Percentiles rank a stretch among this genome's conserved stretches.
phyloP scores from a whole-genome alignment of 1,139 yeast species.

The Yamadazyma pseudoaaseri region DNA sequence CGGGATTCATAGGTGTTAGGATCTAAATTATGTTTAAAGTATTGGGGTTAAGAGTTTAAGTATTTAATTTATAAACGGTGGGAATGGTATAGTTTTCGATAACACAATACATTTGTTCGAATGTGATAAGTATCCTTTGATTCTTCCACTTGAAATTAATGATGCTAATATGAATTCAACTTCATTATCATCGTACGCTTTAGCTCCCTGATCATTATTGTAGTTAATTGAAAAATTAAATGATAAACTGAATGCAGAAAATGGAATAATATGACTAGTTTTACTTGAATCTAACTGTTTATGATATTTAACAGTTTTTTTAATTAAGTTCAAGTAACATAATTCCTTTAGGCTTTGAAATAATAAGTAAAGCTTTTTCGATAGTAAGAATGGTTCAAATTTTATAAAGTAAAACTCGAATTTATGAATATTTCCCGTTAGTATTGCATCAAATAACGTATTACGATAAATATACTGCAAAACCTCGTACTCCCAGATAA shows the following conservation, averaged over 20 bases:
- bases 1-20: too few species aligned
- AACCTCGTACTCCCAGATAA: conserved; percentile 47
- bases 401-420: conserved; percentile 46
- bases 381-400: conserved; percentile 53
- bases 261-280: conserved; percentile 40
- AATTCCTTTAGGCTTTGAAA: conserved; percentile 53
- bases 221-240: conserved; percentile 35
- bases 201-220: conserved; percentile 3
- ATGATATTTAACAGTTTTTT: conserved; percentile 41
- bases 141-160: conserved; percentile 56
- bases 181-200: conserved; percentile 34
- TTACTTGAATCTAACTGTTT: conserved; percentile 21
- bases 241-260: conserved; percentile 48
- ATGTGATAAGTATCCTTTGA: conserved; percentile 86
- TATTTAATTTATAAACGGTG: conserved; percentile 21
- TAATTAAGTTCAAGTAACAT: conserved; percentile 54
- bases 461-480: conserved; percentile 46
- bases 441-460: conserved; percentile 46
- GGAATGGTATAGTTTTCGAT: conserved; percentile 76
- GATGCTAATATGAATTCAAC: conserved; percentile 74
- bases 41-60: too few species aligned
- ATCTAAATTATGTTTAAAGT: too few species aligned
- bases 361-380: conserved; percentile 61
- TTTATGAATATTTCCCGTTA: conserved; percentile 51
- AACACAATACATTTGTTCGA: conserved; percentile 71